Base-by-base conservation (phyloP, 345 rosid species). In the Salix koriyanagi region DNA sequence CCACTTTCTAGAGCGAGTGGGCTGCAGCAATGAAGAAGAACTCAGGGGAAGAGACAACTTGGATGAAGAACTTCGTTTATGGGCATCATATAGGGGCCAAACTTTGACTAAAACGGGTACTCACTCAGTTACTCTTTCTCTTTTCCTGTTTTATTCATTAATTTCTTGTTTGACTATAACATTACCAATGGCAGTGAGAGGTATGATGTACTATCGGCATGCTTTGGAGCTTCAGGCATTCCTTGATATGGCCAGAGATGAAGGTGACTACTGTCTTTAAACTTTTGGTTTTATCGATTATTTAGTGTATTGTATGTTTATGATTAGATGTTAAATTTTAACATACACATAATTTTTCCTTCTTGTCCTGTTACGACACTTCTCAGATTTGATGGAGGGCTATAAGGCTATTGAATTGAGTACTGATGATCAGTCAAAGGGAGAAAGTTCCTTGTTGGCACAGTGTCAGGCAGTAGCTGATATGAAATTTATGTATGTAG, bases 151-250 rank as follows among this genome's bases (percentile, higher is more conserved):
- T 62, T 30, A 21, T 32, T 67, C 64, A 2, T 16, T 62, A 62
- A 2, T 46, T 76, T 75, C 25, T 58, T 71, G 32, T 32, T 41
- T 65, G 76, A 69, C 65, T 74, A 39, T 64, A 64, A 73, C 39
- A 5, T 80, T 75, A 42, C 26, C 46, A 66, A 77, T 86, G 75
- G 48, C 89, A 96, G 99, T 96, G n/a, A 86, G 99, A 86, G 99
- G 98, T 70, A 96, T 96, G 98, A 96, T 96, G 99, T 96, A 96
- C 83, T 90, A 88, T 81, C 90, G 98, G 46, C 91, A 88, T 87
- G 99, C 99, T 41, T 88, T 96, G 94, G 98, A 96, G 86, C 97
- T 96, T 77, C 99, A 96, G 86, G 95, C 99, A 73, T 96, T 96
- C 85, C 97, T 96, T 81, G 99, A 96, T 84, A 96, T 96, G 98